These are phyloP conservation scores for Marasmius tenuissimus DNA, from an alignment of 1,284 basidiomycete species.

Conservation along the genomic window DNA sequence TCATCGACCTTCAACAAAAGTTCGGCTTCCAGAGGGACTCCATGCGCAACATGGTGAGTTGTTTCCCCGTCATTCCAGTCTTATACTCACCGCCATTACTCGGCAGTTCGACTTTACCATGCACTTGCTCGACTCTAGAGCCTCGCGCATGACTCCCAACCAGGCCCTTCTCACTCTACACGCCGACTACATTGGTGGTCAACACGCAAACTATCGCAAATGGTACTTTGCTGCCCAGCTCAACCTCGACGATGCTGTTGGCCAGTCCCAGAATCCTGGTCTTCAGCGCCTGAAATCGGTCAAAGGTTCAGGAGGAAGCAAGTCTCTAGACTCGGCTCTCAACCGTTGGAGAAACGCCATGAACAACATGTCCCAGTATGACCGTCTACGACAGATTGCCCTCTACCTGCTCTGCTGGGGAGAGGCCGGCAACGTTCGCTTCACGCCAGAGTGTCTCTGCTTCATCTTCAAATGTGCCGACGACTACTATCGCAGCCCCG, in stretches of 20 bases:
- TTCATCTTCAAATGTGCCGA: slow-evolving; percentile 99
- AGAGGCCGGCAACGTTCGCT: slow-evolving; percentile 96
- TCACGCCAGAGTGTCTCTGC: slow-evolving; percentile 95
- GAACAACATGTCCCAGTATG: slow-evolving; percentile 99
- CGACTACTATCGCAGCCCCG: slow-evolving; percentile 97
- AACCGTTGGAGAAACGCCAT: slow-evolving; percentile 97
- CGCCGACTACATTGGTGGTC: slow-evolving; percentile 98
- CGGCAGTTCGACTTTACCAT: slow-evolving; percentile 94
- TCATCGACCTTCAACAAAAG: slow-evolving; percentile 98
- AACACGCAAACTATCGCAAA: slow-evolving; percentile 95
- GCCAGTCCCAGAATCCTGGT: slow-evolving; percentile 92
- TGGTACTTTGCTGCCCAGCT: slow-evolving; percentile 99
- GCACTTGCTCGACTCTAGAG: slow-evolving; percentile 94
- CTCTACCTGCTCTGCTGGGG: slow-evolving; percentile 98
- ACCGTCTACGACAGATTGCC: slow-evolving; percentile 93
- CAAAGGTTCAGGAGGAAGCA: slow-evolving; percentile 62
- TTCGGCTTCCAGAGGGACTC: slow-evolving; percentile 98
- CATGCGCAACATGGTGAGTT: slow-evolving; percentile 84
- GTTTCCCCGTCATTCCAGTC: slow-evolving; percentile 3
- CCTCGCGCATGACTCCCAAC: slow-evolving; percentile 98
- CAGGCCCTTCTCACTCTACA: slow-evolving; percentile 96
- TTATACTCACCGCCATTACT: slow-evolving; percentile 4
- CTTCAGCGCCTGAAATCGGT: slow-evolving; percentile 87
- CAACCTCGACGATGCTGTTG: slow-evolving; percentile 98
- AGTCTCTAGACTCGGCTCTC: slow-evolving; percentile 90